Percentiles rank a stretch among this genome's conserved stretches.
Evolutionary conservation across 1,139 yeast genomes (phyloP).

Genomic region (Suhomyces terraborum): DNA sequence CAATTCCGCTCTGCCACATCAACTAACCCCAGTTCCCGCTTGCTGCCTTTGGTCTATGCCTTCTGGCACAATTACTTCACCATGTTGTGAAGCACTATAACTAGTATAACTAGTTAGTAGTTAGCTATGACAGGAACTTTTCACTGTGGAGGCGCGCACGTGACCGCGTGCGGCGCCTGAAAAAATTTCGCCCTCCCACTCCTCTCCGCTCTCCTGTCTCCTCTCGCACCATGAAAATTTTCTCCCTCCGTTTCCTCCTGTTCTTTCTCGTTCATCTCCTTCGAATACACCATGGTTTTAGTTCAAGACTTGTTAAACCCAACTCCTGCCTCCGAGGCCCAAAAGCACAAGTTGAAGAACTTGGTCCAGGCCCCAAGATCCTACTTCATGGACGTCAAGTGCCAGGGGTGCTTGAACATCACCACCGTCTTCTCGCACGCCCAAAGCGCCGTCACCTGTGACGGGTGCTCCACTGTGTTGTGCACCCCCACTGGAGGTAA

Average conservation of each 20-base stretch:
- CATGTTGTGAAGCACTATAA: no score
- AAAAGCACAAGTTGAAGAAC: slow-evolving; percentile 95
- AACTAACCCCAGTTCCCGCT: no score
- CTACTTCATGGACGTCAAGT: slow-evolving; percentile 98
- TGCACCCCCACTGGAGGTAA: slow-evolving; percentile 99
- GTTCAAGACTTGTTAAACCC: slow-evolving; percentile 69
- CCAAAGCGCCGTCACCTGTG: slow-evolving; percentile 99
- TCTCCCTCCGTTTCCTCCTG: slow-evolving; percentile 4
- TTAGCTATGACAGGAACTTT: neutral
- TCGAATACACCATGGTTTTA: slow-evolving; percentile 20
- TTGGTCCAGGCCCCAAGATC: slow-evolving; percentile 98
- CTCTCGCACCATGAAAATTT: slow-evolving; percentile 16
- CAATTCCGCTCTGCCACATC: no score
- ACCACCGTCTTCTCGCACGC: slow-evolving; percentile 99
- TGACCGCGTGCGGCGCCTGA: slow-evolving; percentile 10
- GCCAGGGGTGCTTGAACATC: slow-evolving; percentile 98
- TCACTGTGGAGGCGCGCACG: slow-evolving; percentile 1
- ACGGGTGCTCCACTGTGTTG: slow-evolving; percentile 95
- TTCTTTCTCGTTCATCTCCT: slow-evolving; percentile 1
- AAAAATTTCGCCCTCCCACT: slow-evolving; percentile 7
- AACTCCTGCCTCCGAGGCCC: slow-evolving; percentile 90
- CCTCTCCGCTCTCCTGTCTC: no score
- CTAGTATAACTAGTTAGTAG: no score
- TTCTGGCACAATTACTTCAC: no score
- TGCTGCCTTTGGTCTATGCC: no score